Conservation (phyloP, 2,329 filamentous ascomycete species). For the Sporothrix brasiliensis region DNA sequence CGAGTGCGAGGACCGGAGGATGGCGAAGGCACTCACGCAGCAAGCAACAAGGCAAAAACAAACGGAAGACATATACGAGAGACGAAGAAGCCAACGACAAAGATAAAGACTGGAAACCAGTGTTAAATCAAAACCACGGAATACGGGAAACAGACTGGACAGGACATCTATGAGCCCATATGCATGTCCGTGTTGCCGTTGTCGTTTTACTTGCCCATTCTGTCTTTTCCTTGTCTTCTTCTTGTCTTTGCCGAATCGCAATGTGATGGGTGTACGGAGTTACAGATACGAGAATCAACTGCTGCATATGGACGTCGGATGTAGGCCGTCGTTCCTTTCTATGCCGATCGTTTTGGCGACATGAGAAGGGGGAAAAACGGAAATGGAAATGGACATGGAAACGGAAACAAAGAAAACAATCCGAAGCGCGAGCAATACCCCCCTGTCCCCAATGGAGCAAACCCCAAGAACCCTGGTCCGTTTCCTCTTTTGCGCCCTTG, state of each 20-base stretch:
- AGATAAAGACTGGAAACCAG: background rate
- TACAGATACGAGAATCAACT: background rate
- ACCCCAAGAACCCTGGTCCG: background rate
- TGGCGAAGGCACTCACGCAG: background rate
- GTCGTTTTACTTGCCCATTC: background rate
- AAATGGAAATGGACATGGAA: background rate
- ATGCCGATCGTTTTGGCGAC: background rate
- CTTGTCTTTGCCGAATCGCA: too few relatives aligned
- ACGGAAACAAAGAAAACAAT: slow-evolving; percentile 12
- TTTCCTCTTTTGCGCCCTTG: background rate
- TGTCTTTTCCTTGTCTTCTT: background rate
- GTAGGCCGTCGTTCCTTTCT: background rate
- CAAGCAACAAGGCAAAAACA: background rate
- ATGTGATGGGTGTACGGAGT: background rate
- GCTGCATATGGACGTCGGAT: too few relatives aligned
- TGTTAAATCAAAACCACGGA: background rate
- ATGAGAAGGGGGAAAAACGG: background rate
- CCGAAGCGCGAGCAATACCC: background rate
- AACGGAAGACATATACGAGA: background rate
- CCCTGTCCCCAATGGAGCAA: slow-evolving; percentile 7
- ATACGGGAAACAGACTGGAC: background rate
- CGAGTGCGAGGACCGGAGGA: background rate
- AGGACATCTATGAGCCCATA: background rate
- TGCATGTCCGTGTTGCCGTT: background rate
- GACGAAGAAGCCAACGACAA: background rate